Conservation (phyloP, 305 asterid species). For the Solanum hybrid region DNA sequence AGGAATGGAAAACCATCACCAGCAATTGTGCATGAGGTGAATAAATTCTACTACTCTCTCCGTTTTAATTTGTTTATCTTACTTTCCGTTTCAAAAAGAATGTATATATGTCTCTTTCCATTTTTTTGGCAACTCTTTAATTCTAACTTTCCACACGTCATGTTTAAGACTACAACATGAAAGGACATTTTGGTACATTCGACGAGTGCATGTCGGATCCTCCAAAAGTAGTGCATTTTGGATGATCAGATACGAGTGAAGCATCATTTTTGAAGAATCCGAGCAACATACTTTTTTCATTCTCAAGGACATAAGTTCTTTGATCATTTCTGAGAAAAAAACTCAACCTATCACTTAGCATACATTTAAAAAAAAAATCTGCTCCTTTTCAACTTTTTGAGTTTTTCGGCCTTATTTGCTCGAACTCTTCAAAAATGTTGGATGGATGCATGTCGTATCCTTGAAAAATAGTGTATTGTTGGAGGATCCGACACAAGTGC, state of each 20-base stretch:
- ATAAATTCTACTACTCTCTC: not conserved
- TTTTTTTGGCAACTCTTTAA: not conserved
- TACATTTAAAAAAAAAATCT: no score
- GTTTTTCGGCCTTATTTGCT: not conserved
- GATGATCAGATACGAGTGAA: not conserved
- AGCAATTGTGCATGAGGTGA: conserved; percentile 60
- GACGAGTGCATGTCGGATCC: not conserved
- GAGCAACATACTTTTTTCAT: not conserved
- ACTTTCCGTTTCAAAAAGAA: not conserved
- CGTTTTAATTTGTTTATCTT: not conserved
- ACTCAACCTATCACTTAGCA: not conserved
- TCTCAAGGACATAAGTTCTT: not conserved
- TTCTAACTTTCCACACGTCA: not conserved
- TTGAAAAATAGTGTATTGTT: not conserved
- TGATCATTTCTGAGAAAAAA: not conserved
- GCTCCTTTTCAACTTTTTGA: not conserved
- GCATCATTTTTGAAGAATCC: not conserved
- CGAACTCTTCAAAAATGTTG: not conserved
- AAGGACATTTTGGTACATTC: not conserved
- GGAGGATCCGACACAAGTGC: not conserved
- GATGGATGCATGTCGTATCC: not conserved
- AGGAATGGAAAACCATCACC: conserved; percentile 63
- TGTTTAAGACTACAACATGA: not conserved
- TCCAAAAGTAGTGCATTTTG: not conserved
- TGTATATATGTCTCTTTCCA: not conserved